Evolutionary conservation across 2,329 filamentous ascomycete genomes (phyloP).

Genomic region (Nannizzia gypsea): DNA sequence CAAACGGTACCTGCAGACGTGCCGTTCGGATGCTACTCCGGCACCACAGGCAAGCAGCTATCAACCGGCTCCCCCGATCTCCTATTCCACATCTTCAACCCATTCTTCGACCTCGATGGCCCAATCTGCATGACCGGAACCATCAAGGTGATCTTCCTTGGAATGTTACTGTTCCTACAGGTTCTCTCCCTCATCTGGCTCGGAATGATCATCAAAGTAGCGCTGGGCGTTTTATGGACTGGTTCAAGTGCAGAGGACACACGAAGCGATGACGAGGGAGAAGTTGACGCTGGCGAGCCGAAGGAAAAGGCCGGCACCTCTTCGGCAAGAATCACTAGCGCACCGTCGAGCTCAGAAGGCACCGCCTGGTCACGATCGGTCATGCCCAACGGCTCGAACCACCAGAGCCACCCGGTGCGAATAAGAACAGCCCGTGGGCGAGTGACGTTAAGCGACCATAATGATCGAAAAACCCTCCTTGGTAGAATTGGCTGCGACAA

Average conservation of each 20-base stretch:
- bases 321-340: neutral
- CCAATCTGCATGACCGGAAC: conserved; percentile 66
- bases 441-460: conserved; percentile 29
- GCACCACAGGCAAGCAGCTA: conserved; percentile 22
- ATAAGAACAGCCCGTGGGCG: conserved; percentile 28
- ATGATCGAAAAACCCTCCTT: conserved; percentile 27
- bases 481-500: conserved; percentile 26
- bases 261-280: conserved; percentile 72
- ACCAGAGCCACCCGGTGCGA: conserved; percentile 14
- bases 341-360: conserved; percentile 6
- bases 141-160: conserved; percentile 66
- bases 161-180: conserved; percentile 65
- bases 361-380: conserved; percentile 24
- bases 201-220: conserved; percentile 72
- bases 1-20: conserved; percentile 52
- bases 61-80: conserved; percentile 31
- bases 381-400: conserved; percentile 22
- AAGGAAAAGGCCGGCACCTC: neutral
- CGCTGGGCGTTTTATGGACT: conserved; percentile 58
- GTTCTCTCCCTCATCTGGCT: conserved; percentile 79
- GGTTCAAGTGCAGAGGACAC: conserved; percentile 72
- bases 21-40: conserved; percentile 58
- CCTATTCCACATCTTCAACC: conserved; percentile 56
- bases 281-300: conserved; percentile 28
- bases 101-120: conserved; percentile 59